Conservation (phyloP, 148 eudicot species). For the Camellia japonica region DNA sequence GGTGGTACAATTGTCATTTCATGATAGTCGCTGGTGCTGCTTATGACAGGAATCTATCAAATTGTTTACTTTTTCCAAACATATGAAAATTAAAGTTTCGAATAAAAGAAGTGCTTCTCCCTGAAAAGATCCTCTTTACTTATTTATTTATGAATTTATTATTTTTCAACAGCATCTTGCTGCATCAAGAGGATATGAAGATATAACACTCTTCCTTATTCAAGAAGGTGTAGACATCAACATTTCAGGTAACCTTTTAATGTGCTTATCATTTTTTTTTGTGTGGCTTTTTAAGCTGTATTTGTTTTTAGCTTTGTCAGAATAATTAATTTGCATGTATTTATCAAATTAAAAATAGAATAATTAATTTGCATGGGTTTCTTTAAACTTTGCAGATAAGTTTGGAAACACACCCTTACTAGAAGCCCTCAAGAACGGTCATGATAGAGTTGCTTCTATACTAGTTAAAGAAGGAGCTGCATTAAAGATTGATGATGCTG, state of each 20-base stretch:
- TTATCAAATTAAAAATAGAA: not conserved
- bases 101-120: not conserved
- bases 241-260: constrained; percentile 45
- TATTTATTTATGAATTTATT: no score
- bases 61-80: not conserved
- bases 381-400: constrained; percentile 42
- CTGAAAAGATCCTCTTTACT: not conserved
- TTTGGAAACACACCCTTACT: constrained; percentile 77
- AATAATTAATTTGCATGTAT: no score
- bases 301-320: not conserved
- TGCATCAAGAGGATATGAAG: constrained; percentile 82
- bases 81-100: not conserved
- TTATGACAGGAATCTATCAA: not conserved
- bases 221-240: constrained; percentile 70
- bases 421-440: constrained; percentile 79
- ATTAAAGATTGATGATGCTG: constrained; percentile 58
- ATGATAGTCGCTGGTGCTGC: not conserved
- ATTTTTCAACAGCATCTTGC: constrained; percentile 72
- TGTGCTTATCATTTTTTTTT: not conserved
- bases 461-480: constrained; percentile 55
- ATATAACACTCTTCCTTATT: constrained; percentile 55
- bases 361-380: not conserved
- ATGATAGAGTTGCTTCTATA: constrained; percentile 66
- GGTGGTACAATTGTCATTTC: not conserved
- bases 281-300: not conserved